phyloP scores from a whole-genome alignment of 208 protist genomes.

The Zelonia costaricensis region DNA sequence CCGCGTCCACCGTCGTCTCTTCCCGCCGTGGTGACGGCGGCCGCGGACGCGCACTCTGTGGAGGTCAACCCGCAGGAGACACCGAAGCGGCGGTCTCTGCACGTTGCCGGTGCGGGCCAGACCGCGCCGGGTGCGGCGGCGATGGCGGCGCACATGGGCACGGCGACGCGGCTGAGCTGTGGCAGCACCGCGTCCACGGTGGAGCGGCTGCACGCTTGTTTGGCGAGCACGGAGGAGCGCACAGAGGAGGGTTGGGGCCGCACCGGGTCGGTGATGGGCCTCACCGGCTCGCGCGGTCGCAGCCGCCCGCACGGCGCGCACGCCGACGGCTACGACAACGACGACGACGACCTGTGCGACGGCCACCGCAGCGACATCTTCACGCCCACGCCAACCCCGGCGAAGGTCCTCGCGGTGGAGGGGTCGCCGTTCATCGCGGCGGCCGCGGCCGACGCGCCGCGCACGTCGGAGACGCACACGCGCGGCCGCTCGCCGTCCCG shows the following conservation, averaged over 20 bases:
- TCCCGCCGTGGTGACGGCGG: no score
- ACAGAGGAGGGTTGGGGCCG: constrained; percentile 24
- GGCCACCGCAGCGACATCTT: neutral
- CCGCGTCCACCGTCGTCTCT: no score
- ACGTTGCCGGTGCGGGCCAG: neutral
- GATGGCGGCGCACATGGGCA: neutral
- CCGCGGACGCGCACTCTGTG: no score
- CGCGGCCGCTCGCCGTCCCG: constrained; percentile 8
- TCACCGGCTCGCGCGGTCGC: constrained; percentile 25
- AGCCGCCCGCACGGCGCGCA: no score
- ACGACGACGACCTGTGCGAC: neutral
- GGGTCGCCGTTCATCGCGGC: constrained; percentile 28
- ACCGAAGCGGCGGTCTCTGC: constrained; percentile 14
- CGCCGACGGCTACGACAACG: constrained; percentile 2
- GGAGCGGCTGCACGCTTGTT: constrained; percentile 20
- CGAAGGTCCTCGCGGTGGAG: constrained; percentile 30
- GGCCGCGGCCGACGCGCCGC: neutral
- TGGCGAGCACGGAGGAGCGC: constrained; percentile 29
- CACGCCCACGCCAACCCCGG: constrained; percentile 25
- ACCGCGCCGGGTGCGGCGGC: neutral
- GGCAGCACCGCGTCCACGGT: constrained; percentile 8
- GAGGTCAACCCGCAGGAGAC: constrained; percentile 12
- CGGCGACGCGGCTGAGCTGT: neutral
- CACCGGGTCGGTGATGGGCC: constrained; percentile 22
- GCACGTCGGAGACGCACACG: neutral